These are phyloP conservation scores for Colletotrichum tanaceti DNA, from an alignment of 2,329 filamentous ascomycete species.

Conservation along the genomic window DNA sequence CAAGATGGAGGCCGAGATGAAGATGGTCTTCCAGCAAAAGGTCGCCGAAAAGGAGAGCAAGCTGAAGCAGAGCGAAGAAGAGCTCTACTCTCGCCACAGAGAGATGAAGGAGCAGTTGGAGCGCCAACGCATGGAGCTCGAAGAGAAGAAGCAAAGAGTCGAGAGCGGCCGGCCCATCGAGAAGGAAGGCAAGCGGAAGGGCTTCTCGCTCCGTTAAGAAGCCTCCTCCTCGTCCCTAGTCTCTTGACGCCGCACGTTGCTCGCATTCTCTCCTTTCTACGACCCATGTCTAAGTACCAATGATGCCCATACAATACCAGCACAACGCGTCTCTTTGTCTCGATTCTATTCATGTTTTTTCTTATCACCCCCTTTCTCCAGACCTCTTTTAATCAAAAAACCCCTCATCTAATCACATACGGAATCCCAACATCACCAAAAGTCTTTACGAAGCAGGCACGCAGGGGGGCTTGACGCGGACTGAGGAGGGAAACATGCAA, in stretches of 20 bases:
- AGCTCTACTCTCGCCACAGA: slow-evolving; percentile 95
- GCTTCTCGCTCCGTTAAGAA: slow-evolving; percentile 94
- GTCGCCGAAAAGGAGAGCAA: slow-evolving; percentile 99
- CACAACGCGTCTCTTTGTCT: slow-evolving; percentile 63
- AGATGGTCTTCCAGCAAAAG: slow-evolving; percentile 99
- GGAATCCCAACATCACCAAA: slow-evolving; percentile 51
- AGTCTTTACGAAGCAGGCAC: slow-evolving; percentile 53
- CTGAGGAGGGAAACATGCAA: slow-evolving; percentile 44
- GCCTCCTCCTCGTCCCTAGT: slow-evolving; percentile 20
- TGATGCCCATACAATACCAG: slow-evolving; percentile 71
- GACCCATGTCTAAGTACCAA: slow-evolving; percentile 68
- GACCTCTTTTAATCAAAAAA: slow-evolving; percentile 42
- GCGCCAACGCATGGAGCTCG: slow-evolving; percentile 91
- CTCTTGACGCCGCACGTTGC: slow-evolving; percentile 29
- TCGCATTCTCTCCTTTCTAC: slow-evolving; percentile 49
- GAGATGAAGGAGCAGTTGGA: slow-evolving; percentile 99
- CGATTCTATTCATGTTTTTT: slow-evolving; percentile 41
- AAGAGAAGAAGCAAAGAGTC: slow-evolving; percentile 97
- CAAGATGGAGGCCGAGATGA: slow-evolving; percentile 99
- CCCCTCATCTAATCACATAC: slow-evolving; percentile 42
- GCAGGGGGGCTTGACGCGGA: slow-evolving; percentile 48
- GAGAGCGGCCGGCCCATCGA: slow-evolving; percentile 96
- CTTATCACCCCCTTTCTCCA: slow-evolving; percentile 40
- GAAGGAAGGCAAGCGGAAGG: slow-evolving; percentile 99
- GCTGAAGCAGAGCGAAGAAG: slow-evolving; percentile 98